Base-by-base conservation (phyloP, 176 grass and related monocot genomes). In the Pharus latifolius region DNA sequence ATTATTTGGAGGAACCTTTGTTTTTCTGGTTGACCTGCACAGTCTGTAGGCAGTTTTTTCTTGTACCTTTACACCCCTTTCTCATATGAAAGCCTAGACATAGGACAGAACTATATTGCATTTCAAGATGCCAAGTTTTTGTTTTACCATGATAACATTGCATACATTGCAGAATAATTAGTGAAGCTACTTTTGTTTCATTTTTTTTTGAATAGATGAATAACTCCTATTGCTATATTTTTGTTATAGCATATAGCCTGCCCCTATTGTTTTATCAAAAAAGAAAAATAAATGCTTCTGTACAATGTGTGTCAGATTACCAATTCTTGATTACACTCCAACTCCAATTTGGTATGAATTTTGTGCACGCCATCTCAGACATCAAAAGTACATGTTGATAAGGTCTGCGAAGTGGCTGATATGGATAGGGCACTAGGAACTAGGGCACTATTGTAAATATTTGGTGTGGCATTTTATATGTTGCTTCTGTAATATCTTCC, bases 401-500 rank as follows among this genome's bases (percentile, higher is more conserved):
- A 10, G 46, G 53, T 69, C 10, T 69, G 6, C 26, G 62, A 17
- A 27, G 15, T 46, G 27, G 58, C 54, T 53, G 20, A 69, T 69
- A 26, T 20, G 29, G 45, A 68, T 55, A 70, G 25, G 32, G n/a
- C 60, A 35, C 46, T 34, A 26, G 17, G 18, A 43, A 65, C 46
- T 34, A 26, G 17, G 18, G 33, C 57, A 63, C 33, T 50, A n/a
- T 23, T 72, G 22, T 24, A 66, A 49, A 41, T 75, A 47, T 75
- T 43, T 62, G 45, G 12, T 15, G 26, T 61, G 17, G 15, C 47
- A 0, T 50, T 69, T 17, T 66, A 14, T 68, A 14, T 68, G 14
- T 10, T 74, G 42, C 9, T 74, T 33, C 26, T 48, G 43, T 86
- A 22, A 74, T 74, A 8, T 71, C 31, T 76, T 80, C 74, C 38